Evolutionary conservation across 1,139 yeast species (phyloP).

Genomic region (Yamadazyma oceani): DNA sequence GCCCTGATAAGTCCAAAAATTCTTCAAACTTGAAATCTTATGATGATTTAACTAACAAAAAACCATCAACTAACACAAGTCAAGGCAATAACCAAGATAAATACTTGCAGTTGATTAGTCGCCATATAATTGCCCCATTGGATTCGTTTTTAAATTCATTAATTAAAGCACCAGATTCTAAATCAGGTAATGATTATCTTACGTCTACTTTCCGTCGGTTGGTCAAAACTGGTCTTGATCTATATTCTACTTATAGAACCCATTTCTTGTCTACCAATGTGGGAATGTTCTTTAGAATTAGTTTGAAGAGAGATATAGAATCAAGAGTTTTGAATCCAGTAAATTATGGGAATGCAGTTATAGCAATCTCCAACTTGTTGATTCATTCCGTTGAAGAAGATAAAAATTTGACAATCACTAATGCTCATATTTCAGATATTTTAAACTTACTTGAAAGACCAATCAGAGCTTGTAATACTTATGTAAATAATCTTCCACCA

Average conservation of each 20-base stretch:
- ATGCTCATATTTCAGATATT: slow-evolving; percentile 54
- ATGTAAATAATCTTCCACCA: slow-evolving; percentile 41
- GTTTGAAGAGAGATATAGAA: slow-evolving; percentile 56
- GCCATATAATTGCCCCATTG: slow-evolving; percentile 8
- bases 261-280: slow-evolving; percentile 30
- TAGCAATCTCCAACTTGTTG: slow-evolving; percentile 56
- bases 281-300: slow-evolving; percentile 49
- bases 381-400: slow-evolving; percentile 67
- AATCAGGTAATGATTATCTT: slow-evolving; percentile 4
- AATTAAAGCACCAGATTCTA: slow-evolving; percentile 3
- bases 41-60: slow-evolving; percentile 12
- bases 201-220: slow-evolving; percentile 8
- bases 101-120: slow-evolving; percentile 8
- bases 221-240: slow-evolving; percentile 6
- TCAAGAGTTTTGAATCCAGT: slow-evolving; percentile 59
- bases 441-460: slow-evolving; percentile 60
- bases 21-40: slow-evolving; percentile 10
- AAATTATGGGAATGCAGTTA: slow-evolving; percentile 62
- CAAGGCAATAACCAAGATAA: slow-evolving; percentile 6
- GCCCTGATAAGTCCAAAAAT: slow-evolving; percentile 7
- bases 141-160: slow-evolving; percentile 3
- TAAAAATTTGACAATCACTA: slow-evolving; percentile 51
- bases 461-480: slow-evolving; percentile 42
- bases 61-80: slow-evolving; percentile 3
- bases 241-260: slow-evolving; percentile 15